Conservation (phyloP, 805 yeast species). For the Suhomyces emberorum region DNA sequence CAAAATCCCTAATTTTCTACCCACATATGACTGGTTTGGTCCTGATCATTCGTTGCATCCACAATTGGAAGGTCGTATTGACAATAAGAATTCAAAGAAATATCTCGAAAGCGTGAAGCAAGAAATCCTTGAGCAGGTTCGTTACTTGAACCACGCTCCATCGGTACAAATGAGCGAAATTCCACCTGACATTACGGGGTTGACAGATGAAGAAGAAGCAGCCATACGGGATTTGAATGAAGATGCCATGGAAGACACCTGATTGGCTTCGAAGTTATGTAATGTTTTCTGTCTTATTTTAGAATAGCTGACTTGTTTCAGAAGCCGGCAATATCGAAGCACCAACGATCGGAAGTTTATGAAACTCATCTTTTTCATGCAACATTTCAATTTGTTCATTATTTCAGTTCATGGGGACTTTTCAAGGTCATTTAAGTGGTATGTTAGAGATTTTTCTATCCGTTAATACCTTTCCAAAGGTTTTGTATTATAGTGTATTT, state of each 20-base stretch:
- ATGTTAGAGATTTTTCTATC: too few species aligned
- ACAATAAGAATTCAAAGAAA: constrained; percentile 80
- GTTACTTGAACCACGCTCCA: constrained; percentile 87
- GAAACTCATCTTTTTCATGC: too few species aligned
- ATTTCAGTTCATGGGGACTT: too few species aligned
- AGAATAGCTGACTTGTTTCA: too few species aligned
- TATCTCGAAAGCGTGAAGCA: constrained; percentile 77
- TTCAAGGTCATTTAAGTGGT: too few species aligned
- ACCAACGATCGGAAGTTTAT: too few species aligned
- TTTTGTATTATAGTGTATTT: too few species aligned
- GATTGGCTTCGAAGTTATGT: too few species aligned
- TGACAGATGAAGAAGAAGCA: constrained; percentile 42
- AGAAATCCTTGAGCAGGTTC: constrained; percentile 73
- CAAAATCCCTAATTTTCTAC: constrained; percentile 60
- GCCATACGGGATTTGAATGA: constrained; percentile 35
- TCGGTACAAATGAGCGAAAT: constrained; percentile 88
- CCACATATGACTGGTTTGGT: constrained; percentile 78
- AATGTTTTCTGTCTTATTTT: too few species aligned
- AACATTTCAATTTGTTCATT: too few species aligned
- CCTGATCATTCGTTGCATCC: constrained; percentile 93
- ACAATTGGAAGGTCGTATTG: constrained; percentile 50
- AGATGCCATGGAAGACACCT: constrained; percentile 17
- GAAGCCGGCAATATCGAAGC: too few species aligned
- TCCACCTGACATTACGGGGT: constrained; percentile 62
- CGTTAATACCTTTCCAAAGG: too few species aligned